Conservation (phyloP, 2,329 filamentous ascomycete species). For the Colletotrichum paranaense region DNA sequence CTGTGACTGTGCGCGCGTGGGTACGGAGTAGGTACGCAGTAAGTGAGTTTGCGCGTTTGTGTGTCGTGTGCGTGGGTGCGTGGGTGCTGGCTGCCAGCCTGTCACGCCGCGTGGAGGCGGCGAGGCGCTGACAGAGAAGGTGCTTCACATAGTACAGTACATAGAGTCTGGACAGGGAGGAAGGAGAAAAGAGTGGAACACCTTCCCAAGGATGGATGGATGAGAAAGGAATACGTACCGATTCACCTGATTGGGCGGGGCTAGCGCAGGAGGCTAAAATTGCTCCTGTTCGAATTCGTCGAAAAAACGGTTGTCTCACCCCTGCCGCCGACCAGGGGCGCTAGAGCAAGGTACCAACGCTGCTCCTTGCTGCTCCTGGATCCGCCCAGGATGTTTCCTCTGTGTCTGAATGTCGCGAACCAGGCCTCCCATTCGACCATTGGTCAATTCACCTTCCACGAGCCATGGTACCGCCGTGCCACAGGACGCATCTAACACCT, state of each 20-base stretch:
- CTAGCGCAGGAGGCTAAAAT: conserved; percentile 11
- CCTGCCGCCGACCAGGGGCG: conserved; percentile 21
- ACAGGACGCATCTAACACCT: too few relatives aligned
- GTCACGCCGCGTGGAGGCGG: too few relatives aligned
- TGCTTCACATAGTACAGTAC: background rate
- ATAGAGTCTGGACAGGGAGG: too few relatives aligned
- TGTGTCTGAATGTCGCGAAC: background rate
- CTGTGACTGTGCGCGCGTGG: background rate
- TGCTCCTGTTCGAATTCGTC: conserved; percentile 27
- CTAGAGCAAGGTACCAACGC: conserved; percentile 25
- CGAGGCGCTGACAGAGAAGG: background rate
- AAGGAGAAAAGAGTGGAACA: background rate
- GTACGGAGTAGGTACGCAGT: too few relatives aligned
- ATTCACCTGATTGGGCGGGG: conserved; percentile 13
- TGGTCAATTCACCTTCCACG: background rate
- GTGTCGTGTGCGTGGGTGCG: background rate
- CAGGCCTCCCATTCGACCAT: background rate
- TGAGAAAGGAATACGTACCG: background rate
- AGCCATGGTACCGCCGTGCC: too few relatives aligned
- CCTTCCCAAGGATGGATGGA: too few relatives aligned
- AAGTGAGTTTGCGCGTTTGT: too few relatives aligned
- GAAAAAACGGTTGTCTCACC: conserved; percentile 34
- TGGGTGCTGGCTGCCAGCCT: too few relatives aligned
- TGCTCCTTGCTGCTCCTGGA: conserved; percentile 1
- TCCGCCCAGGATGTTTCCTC: background rate